These are phyloP conservation scores for Podospora tetraspora DNA, from an alignment of 495 filamentous ascomycete species.

Conservation along the genomic window DNA sequence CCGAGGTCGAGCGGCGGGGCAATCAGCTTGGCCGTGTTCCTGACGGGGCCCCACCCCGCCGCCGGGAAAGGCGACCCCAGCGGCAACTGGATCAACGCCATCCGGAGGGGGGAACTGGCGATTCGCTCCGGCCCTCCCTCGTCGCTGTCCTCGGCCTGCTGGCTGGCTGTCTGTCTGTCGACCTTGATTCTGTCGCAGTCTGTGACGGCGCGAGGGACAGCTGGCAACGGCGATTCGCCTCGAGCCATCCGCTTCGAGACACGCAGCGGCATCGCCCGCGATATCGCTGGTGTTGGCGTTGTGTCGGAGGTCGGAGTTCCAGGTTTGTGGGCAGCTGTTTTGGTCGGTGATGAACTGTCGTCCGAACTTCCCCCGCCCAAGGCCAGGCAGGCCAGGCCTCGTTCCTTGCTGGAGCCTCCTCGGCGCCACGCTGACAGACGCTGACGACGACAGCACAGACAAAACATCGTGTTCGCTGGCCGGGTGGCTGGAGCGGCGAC, in stretches of 20 bases:
- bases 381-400: background rate
- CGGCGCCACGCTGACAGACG: background rate
- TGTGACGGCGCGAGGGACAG: background rate
- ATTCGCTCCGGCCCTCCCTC: slow-evolving; percentile 5
- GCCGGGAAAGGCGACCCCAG: slow-evolving; percentile 6
- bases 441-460: background rate
- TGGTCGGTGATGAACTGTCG: background rate
- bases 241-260: background rate
- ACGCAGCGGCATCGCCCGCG: background rate
- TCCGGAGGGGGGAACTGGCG: slow-evolving; percentile 1
- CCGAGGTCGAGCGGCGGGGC: background rate
- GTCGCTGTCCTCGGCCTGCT: background rate
- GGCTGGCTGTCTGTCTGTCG: background rate
- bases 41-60: slow-evolving; percentile 7
- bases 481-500: background rate
- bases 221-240: slow-evolving; percentile 6
- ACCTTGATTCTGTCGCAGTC: slow-evolving; percentile 3
- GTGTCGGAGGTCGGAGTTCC: background rate
- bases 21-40: slow-evolving; percentile 2
- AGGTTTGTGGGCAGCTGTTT: background rate
- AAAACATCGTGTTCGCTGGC: background rate
- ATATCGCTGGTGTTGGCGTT: background rate
- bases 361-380: background rate
- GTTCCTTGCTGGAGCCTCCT: background rate
- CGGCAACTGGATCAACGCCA: slow-evolving; percentile 17